Percentiles rank a stretch among this genome's conserved stretches.
These are phyloP conservation scores for Malus orientalis DNA, from an alignment of 306 rosid species.

Conservation along the genomic window DNA sequence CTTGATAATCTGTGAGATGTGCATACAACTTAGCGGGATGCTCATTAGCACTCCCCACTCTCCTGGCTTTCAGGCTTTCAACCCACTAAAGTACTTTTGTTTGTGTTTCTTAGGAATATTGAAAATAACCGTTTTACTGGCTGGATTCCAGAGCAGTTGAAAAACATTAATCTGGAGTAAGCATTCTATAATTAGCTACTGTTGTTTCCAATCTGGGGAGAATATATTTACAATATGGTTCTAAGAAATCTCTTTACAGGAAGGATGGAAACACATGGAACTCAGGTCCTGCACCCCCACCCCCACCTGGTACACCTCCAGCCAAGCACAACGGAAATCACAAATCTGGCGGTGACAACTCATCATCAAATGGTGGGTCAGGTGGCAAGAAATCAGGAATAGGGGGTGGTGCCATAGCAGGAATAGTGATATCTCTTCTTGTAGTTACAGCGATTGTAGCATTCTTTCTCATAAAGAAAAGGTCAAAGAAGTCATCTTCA, in stretches of 20 bases:
- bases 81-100: slow-evolving; percentile 7
- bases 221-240: slow-evolving; percentile 18
- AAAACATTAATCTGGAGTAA: slow-evolving; percentile 64
- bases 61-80: neutral
- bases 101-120: slow-evolving; percentile 58
- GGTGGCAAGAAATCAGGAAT: slow-evolving; percentile 72
- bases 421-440: slow-evolving; percentile 75
- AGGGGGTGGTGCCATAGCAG: slow-evolving; percentile 88
- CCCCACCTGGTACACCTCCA: slow-evolving; percentile 95
- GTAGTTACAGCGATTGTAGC: slow-evolving; percentile 71
- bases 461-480: slow-evolving; percentile 69
- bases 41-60: neutral
- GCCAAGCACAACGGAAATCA: slow-evolving; percentile 33
- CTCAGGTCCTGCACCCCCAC: slow-evolving; percentile 94
- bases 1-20: slow-evolving; percentile 60
- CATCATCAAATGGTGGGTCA: slow-evolving; percentile 33
- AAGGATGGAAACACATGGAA: slow-evolving; percentile 71
- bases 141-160: slow-evolving; percentile 78
- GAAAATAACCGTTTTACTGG: slow-evolving; percentile 78
- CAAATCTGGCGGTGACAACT: slow-evolving; percentile 37
- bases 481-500: slow-evolving; percentile 49
- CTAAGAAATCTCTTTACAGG: slow-evolving; percentile 41
- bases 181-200: slow-evolving; percentile 28
- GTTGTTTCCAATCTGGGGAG: slow-evolving; percentile 3
- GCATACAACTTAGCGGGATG: slow-evolving; percentile 11